These are phyloP conservation scores for Trifolium subterraneum DNA, from an alignment of 306 rosid genomes.

Conservation along the genomic window DNA sequence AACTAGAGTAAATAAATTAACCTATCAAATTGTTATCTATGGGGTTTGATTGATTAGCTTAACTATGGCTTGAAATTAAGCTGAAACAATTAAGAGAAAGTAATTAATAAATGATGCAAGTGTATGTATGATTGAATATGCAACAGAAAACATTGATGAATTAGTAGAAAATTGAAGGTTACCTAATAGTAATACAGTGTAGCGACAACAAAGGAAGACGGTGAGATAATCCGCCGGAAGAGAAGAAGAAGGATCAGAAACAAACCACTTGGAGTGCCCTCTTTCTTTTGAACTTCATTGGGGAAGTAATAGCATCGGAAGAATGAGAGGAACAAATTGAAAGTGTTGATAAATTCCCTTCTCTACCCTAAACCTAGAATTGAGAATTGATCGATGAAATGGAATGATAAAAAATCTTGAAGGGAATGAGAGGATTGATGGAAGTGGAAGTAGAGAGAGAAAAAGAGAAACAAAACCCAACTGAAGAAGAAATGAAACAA, in stretches of 20 bases:
- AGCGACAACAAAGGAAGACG: no score
- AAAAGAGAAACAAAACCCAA: slow-evolving; percentile 44
- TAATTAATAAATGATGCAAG: no score
- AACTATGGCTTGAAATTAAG: no score
- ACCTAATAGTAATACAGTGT: no score
- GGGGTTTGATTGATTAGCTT: no score
- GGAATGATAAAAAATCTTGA: slow-evolving; percentile 40
- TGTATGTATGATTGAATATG: no score
- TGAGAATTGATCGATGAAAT: slow-evolving; percentile 49
- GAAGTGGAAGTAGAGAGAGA: slow-evolving; percentile 44
- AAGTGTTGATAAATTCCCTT: slow-evolving; percentile 58
- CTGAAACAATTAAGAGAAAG: no score
- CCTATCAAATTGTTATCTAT: no score
- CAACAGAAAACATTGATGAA: no score
- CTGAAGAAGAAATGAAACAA: background rate
- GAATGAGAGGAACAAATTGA: slow-evolving; percentile 37
- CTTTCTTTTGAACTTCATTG: slow-evolving; percentile 89
- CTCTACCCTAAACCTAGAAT: slow-evolving; percentile 32
- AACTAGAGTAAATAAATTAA: no score
- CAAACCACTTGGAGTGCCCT: slow-evolving; percentile 98
- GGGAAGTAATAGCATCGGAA: slow-evolving; percentile 77
- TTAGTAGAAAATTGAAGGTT: no score
- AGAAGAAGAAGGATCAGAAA: slow-evolving; percentile 3
- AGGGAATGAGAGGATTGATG: slow-evolving; percentile 43
- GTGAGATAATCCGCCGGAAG: background rate